Base-by-base conservation (phyloP, 257 asterid species). In the Thymus mandschuricus region DNA sequence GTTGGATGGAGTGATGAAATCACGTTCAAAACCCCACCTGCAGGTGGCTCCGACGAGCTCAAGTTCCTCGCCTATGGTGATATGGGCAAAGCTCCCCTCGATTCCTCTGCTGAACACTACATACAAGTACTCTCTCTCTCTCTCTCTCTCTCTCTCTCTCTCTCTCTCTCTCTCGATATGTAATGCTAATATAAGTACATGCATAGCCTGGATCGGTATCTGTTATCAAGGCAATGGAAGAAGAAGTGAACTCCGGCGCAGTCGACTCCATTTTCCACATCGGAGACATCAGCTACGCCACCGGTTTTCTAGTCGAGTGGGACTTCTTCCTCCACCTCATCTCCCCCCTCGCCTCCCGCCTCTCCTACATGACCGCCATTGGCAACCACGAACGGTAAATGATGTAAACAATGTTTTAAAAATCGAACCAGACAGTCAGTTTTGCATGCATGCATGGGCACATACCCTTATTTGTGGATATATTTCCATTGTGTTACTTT, bases 251-350 rank as follows among this genome's bases (percentile, higher is more conserved):
- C 0, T 73, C 83, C 0, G 91, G 97, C 2, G 63, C 38, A n/a
- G 68, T 87, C 0, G 95, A 92, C 77, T 84, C 97, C 4, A 71
- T 90, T 55, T 92, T 88, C 75, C 98, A 92, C 83, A 88, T 92
- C 0, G 98, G 98, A 60, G 98, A 92, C 83, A 90, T 92, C 71
- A 92, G 98, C 80, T 92, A 90, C 10, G 98, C 96, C 62, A 92
- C 97, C 0, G 97, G 97, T 1, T 92, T 92, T 76, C 73, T 92
- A 1, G 97, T 85, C 0, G 98, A 92, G 71, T 92, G 98, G 98
- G 98, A 92, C 48, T 92, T 63, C 45, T 92, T 92, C 73, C 96
- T 92, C 60, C 86, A 87, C 56, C 89, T 75, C 56, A 92, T 92
- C 64, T 72, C 33, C 68, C 95, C 95, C 1, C 52, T 90, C 10